Base-by-base conservation (phyloP, 2,329 filamentous ascomycete genomes). In the Camillea tinctor region DNA sequence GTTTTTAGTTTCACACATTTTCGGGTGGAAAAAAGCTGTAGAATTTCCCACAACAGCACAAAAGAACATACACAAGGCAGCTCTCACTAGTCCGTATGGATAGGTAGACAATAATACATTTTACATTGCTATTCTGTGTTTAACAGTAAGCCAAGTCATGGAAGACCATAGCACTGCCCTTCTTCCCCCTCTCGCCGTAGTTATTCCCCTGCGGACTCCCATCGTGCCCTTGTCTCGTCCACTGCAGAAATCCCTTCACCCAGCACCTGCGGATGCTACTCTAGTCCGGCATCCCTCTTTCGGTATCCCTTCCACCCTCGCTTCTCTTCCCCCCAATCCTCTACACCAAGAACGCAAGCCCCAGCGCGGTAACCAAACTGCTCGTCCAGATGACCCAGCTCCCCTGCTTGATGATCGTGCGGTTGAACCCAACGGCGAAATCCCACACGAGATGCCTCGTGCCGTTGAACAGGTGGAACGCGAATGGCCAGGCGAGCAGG, bases 401-500 rank as follows among this genome's bases (percentile, higher is more conserved):
- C 36, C 75, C 75, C 65, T 73, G 75, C 66, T 76, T 68, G 64
- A 86, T 81, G 17, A 76, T 72, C 1, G 73, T 56, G 77, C 80
- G 82, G 61, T 75, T 67, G 70, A 84, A 86, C 30, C 83, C 84
- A 65, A 76, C 72, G 50, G 77, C 79, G 7, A 80, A 58, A 64
- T 87, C 84, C 72, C 81, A 84, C 52, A 78, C 68, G 50, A 87
- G 73, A 64, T 87, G 84, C 67, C 83, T 79, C 58, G 80, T 68
- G 61, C 84, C 84, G 75, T 83, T 85, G 73, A 84, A 66, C 64
- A 76, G 72, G 77, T 87, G 84, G 76, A 81, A 87, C 58, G 79
- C 74, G 58, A 87, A 84, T n/a, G 84, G 84, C 80, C 84, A 87
- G 58, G 81, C 81, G 52, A 83, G 70, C 23, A 77, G 66, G 70